Conservation (phyloP, 1,284 basidiomycete species). For the Cutaneotrichosporon dermatis region DNA sequence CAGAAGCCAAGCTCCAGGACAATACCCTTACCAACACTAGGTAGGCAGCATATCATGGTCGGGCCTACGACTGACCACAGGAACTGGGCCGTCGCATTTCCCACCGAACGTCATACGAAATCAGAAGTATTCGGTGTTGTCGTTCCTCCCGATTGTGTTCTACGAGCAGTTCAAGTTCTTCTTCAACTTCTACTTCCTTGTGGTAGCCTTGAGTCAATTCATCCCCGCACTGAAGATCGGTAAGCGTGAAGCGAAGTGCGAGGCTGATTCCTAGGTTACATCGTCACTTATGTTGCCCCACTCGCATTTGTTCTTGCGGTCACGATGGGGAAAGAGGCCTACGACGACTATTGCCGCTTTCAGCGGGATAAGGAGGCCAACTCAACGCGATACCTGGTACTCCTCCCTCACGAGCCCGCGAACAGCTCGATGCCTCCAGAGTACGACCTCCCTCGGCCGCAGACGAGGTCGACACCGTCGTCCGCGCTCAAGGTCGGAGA, state of each 20-base stretch:
- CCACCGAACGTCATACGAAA: constrained; percentile 86
- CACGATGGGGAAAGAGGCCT: constrained; percentile 98
- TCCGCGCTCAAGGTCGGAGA: constrained; percentile 88
- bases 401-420: constrained; percentile 54
- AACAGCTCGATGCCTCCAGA: constrained; percentile 24
- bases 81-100: constrained; percentile 41
- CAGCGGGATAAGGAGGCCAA: constrained; percentile 91
- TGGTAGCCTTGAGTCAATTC: constrained; percentile 94
- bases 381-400: constrained; percentile 79
- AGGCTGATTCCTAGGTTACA: constrained; percentile 62
- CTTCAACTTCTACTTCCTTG: constrained; percentile 98
- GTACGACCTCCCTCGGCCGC: constrained; percentile 26
- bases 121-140: constrained; percentile 93
- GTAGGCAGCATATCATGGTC: background rate
- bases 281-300: constrained; percentile 92
- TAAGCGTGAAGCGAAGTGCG: constrained; percentile 45
- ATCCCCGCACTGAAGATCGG: constrained; percentile 94
- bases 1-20: background rate
- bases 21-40: background rate
- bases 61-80: background rate
- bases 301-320: constrained; percentile 90
- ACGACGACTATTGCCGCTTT: constrained; percentile 93
- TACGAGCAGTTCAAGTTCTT: constrained; percentile 99
- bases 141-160: constrained; percentile 92
- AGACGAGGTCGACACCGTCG: constrained; percentile 69